Percentiles rank a stretch among this genome's conserved stretches.
phyloP scores from a whole-genome alignment of 306 rosid genomes.

The Astragalus membranaceus region DNA sequence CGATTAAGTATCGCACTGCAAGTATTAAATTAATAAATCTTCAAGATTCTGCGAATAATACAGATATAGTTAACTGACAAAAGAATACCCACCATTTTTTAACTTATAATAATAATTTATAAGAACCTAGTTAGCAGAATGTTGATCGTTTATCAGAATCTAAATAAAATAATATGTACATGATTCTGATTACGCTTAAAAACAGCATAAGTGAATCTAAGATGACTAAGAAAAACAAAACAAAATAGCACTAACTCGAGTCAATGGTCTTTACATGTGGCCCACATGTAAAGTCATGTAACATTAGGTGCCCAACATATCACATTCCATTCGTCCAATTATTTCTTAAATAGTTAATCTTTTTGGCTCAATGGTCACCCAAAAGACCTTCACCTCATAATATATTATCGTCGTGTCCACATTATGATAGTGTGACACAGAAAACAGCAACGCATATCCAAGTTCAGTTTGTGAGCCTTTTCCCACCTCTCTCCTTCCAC shows the following conservation, averaged over 20 bases:
- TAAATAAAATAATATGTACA: constrained; percentile 7
- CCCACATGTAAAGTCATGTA: neutral
- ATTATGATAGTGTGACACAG: constrained; percentile 29
- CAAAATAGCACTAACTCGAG: neutral
- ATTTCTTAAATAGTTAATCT: neutral
- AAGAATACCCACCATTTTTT: neutral
- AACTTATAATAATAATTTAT: neutral
- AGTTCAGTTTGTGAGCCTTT: neutral
- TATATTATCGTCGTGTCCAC: constrained; percentile 7
- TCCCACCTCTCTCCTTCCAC: neutral
- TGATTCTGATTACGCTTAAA: neutral
- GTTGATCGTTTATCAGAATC: neutral
- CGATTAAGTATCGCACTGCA: neutral
- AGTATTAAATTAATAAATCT: neutral
- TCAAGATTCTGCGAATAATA: constrained; percentile 7
- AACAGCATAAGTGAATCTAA: neutral
- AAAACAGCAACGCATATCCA: constrained; percentile 21
- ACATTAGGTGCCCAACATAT: constrained; percentile 15
- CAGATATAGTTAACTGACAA: neutral
- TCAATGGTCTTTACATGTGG: constrained; percentile 23
- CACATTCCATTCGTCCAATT: constrained; percentile 21
- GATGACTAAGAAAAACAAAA: neutral
- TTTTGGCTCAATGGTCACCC: constrained; percentile 16
- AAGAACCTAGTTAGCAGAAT: neutral
- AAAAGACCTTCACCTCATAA: constrained; percentile 14